phyloP scores from a whole-genome alignment of 106 monocot species.

The Dendrobium nobile region DNA sequence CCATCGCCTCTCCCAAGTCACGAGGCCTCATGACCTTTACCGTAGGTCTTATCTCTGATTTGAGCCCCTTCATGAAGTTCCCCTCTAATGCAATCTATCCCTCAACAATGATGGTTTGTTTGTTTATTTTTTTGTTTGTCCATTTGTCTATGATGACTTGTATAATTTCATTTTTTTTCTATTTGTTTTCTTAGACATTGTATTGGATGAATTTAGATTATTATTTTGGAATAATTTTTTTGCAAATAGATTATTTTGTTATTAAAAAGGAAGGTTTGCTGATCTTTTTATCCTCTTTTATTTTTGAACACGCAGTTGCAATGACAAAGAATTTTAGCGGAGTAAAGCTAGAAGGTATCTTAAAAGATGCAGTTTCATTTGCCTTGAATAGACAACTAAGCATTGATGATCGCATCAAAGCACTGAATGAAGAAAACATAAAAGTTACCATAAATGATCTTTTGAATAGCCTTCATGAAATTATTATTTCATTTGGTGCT shows the following conservation, averaged over 20 bases:
- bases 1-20: too few species aligned
- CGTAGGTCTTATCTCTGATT: too few species aligned
- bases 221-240: neutral
- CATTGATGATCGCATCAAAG: constrained; percentile 94
- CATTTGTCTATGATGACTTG: neutral
- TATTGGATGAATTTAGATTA: neutral
- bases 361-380: constrained; percentile 93
- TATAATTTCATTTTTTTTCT: neutral
- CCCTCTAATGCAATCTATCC: too few species aligned
- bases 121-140: too few species aligned
- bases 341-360: constrained; percentile 94
- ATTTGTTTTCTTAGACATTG: neutral
- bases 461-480: constrained; percentile 68
- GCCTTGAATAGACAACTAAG: constrained; percentile 84
- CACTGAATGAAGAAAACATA: constrained; percentile 88
- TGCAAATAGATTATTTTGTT: neutral
- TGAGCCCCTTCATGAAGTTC: too few species aligned
- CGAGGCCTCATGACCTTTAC: too few species aligned
- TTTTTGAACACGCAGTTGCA: constrained; percentile 57
- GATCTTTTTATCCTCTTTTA: neutral
- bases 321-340: constrained; percentile 94
- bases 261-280: neutral
- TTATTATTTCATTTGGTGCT: constrained; percentile 88
- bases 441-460: constrained; percentile 95
- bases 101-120: too few species aligned